Conservation (phyloP, 805 yeast species). For the Suhomyces xylopsoci region DNA sequence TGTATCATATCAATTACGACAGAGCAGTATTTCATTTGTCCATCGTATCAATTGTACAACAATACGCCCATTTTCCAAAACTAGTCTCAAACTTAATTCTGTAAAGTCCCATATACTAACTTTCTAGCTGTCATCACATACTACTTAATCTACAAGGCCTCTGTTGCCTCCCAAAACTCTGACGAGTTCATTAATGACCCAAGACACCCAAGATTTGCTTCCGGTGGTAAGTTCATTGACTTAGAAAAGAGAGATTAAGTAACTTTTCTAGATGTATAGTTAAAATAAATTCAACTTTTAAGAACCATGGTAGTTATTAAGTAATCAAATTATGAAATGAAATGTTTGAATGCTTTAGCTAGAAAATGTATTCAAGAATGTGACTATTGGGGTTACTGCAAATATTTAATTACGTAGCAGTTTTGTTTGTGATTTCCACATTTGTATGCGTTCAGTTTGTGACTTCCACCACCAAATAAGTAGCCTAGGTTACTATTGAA, state of each 20-base stretch:
- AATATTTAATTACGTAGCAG: background rate
- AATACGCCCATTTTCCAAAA: background rate
- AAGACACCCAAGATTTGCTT: constrained; percentile 86
- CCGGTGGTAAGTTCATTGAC: constrained; percentile 43
- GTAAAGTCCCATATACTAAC: constrained; percentile 20
- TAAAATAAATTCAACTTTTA: background rate
- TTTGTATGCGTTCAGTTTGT: too few relatives aligned
- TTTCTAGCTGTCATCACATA: constrained; percentile 55
- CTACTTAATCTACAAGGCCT: constrained; percentile 67
- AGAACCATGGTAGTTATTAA: background rate
- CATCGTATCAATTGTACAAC: too few relatives aligned
- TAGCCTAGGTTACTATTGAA: background rate
- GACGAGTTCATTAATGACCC: constrained; percentile 89
- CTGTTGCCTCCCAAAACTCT: constrained; percentile 65
- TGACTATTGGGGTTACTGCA: background rate
- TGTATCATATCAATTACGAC: background rate
- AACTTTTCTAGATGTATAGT: background rate
- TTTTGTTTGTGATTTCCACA: background rate
- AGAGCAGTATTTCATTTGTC: background rate
- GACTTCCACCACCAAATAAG: too few relatives aligned
- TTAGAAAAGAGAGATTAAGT: constrained; percentile 25
- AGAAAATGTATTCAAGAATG: background rate
- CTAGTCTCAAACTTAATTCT: background rate
- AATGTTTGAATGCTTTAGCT: background rate
- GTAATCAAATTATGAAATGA: too few relatives aligned